A percentile compares a stretch with the other conserved stretches of the same genome.
These are phyloP conservation scores for Phytopythium sindhum DNA, from an alignment of 352 stramenopile species.

Conservation along the genomic window DNA sequence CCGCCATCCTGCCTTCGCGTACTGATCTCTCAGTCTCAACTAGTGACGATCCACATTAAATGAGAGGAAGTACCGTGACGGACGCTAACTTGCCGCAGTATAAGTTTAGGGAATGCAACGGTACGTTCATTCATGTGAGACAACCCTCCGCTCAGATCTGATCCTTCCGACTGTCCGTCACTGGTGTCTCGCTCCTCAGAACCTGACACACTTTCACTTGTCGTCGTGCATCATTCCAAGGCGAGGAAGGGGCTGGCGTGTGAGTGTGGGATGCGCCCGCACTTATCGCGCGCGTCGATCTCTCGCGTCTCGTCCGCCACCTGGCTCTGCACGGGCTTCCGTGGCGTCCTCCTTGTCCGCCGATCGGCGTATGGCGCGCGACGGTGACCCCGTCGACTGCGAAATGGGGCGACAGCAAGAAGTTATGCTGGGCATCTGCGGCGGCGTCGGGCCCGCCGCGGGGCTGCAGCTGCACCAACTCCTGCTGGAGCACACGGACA, in stretches of 20 bases:
- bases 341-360: background rate
- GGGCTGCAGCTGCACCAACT: constrained; percentile 71
- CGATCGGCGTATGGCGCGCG: background rate
- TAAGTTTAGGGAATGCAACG: background rate
- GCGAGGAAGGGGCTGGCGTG: background rate
- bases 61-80: background rate
- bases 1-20: no score
- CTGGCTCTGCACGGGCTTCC: no score
- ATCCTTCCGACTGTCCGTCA: constrained; percentile 1
- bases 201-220: background rate
- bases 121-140: background rate
- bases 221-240: no score
- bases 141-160: constrained; percentile 1
- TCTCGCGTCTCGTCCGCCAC: background rate
- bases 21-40: no score
- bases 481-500: constrained; percentile 70
- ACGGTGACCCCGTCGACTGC: background rate
- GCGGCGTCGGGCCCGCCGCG: constrained; percentile 63
- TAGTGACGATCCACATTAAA: no score
- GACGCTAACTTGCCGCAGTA: background rate
- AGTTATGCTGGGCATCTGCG: constrained; percentile 69
- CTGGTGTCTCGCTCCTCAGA: background rate
- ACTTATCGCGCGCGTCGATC: background rate
- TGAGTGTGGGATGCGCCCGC: background rate
- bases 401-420: constrained; percentile 25